phyloP scores from a whole-genome alignment of 1,284 basidiomycete species.

The Polyporus tsugae region DNA sequence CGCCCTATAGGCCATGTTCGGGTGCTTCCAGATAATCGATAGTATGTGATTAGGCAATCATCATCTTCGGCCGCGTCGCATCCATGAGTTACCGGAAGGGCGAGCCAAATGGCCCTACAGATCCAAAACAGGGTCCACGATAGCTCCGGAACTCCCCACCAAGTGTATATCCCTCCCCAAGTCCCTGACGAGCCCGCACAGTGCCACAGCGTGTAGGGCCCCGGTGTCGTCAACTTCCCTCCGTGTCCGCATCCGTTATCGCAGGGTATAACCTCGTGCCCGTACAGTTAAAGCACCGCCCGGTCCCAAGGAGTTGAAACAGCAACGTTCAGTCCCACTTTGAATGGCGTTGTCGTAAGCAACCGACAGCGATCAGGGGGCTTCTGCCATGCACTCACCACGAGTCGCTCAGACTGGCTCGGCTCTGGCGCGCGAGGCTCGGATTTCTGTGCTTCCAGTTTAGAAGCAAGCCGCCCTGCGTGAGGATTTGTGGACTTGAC shows the following conservation, averaged over 20 bases:
- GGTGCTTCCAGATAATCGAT: neutral
- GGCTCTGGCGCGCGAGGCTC: constrained; percentile 56
- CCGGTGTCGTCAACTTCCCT: constrained; percentile 19
- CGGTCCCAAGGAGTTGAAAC: neutral
- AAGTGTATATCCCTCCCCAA: constrained; percentile 3
- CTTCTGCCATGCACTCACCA: constrained; percentile 57
- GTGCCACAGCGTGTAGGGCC: constrained; percentile 27
- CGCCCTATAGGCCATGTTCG: neutral
- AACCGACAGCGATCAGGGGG: constrained; percentile 16
- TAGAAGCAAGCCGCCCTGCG: constrained; percentile 65
- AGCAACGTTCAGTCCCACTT: constrained; percentile 39
- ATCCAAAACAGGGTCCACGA: neutral
- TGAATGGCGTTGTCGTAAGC: constrained; percentile 31
- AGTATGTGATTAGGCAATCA: neutral
- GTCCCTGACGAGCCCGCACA: constrained; percentile 3
- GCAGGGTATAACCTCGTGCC: constrained; percentile 18
- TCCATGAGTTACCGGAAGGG: constrained; percentile 14
- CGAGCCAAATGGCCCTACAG: neutral
- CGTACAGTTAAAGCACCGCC: constrained; percentile 21
- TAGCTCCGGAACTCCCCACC: neutral
- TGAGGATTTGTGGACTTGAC: constrained; percentile 70
- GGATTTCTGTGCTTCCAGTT: constrained; percentile 59
- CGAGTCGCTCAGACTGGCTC: constrained; percentile 63
- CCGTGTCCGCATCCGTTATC: constrained; percentile 6
- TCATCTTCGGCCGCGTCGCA: neutral